Evolutionary conservation across 306 rosid genomes (phyloP).

Genomic region (Begonia masoniana): DNA sequence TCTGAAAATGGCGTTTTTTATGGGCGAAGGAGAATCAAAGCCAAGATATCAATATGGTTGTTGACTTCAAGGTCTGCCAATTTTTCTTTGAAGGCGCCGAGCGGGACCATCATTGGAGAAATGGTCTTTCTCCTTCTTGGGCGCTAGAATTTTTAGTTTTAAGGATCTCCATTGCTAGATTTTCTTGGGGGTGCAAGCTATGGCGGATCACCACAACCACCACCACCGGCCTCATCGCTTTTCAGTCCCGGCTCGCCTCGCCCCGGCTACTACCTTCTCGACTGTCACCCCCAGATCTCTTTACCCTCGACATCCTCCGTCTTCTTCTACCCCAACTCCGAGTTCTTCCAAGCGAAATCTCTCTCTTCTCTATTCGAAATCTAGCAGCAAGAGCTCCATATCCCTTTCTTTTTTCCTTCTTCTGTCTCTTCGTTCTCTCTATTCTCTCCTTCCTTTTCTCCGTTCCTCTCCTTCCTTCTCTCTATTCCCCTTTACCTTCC

Average conservation of each 20-base stretch:
- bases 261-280: constrained; percentile 14
- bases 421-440: constrained; percentile 59
- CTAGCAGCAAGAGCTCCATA: constrained; percentile 22
- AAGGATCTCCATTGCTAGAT: background rate
- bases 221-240: constrained; percentile 65
- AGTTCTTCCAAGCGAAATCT: constrained; percentile 63
- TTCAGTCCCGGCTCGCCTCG: constrained; percentile 45
- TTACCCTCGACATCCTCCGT: constrained; percentile 31
- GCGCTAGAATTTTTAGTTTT: no score
- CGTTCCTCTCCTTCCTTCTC: constrained; percentile 75
- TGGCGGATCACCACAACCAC: constrained; percentile 56
- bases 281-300: constrained; percentile 15
- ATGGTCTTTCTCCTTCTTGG: no score
- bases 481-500: constrained; percentile 65
- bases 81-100: no score
- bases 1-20: no score
- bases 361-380: constrained; percentile 29
- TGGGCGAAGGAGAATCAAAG: no score
- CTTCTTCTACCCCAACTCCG: constrained; percentile 40
- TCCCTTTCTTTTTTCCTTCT: constrained; percentile 60
- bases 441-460: constrained; percentile 60
- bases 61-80: no score
- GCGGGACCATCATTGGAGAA: no score
- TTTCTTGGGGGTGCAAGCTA: constrained; percentile 10
- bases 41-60: no score